Percentiles rank a stretch among this genome's conserved stretches.
Evolutionary conservation across 2,329 filamentous ascomycete genomes (phyloP).

Genomic region (Grosmannia huntii): DNA sequence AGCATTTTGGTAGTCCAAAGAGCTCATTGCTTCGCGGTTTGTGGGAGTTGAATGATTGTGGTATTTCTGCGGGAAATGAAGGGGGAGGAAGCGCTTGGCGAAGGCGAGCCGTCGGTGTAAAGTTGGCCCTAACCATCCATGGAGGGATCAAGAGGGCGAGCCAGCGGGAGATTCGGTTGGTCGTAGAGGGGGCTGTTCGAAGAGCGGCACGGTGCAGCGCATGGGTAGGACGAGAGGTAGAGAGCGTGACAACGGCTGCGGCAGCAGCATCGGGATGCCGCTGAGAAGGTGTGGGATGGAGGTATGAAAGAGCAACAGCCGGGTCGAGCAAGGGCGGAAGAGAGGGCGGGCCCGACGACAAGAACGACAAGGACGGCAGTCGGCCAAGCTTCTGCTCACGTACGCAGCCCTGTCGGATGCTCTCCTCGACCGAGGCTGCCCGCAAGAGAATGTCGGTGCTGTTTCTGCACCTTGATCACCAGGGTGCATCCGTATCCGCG

Average conservation of each 20-base stretch:
- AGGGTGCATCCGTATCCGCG: too few species aligned
- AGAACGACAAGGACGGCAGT: not conserved
- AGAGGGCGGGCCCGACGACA: not conserved
- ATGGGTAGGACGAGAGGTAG: not conserved
- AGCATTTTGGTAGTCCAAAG: not conserved
- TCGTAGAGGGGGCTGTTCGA: not conserved
- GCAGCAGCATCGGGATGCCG: not conserved
- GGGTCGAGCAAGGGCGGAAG: too few species aligned
- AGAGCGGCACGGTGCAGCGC: not conserved
- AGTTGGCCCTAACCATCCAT: slow-evolving; percentile 19
- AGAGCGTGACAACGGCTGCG: not conserved
- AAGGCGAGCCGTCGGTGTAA: not conserved
- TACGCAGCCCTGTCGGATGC: too few species aligned
- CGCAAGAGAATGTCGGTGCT: too few species aligned
- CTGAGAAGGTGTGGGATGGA: not conserved
- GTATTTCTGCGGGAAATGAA: not conserved
- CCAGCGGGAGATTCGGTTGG: not conserved
- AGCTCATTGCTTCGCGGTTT: not conserved
- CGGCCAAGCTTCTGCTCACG: not conserved
- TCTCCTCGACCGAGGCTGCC: too few species aligned
- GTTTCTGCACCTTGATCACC: too few species aligned
- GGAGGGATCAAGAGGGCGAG: slow-evolving; percentile 3
- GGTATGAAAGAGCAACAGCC: too few species aligned
- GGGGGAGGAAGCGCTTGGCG: not conserved
- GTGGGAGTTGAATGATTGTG: not conserved